Conservation (phyloP, 2,329 filamentous ascomycete genomes). For the Penicillium sp. region DNA sequence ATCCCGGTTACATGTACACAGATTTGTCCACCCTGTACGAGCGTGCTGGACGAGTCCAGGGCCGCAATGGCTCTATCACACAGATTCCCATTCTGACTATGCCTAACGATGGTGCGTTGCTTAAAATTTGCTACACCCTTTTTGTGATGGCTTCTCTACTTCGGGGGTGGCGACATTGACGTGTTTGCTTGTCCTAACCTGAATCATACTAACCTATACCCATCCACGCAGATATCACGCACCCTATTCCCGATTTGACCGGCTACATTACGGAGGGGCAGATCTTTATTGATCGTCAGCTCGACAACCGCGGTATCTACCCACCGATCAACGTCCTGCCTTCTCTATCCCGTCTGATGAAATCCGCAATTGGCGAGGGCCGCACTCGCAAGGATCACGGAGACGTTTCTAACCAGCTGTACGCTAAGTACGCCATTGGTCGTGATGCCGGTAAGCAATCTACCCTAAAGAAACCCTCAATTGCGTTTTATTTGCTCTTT, state of each 20-base stretch:
- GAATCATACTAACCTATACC: too few species aligned
- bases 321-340: constrained; percentile 98
- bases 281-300: constrained; percentile 91
- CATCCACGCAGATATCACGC: constrained; percentile 54
- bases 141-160: too few species aligned
- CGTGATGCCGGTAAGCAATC: constrained; percentile 69
- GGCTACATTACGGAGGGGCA: constrained; percentile 99
- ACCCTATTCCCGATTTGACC: constrained; percentile 97
- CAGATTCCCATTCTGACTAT: constrained; percentile 99
- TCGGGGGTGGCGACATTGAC: too few species aligned
- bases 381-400: constrained; percentile 96
- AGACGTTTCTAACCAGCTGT: constrained; percentile 98
- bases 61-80: constrained; percentile 96
- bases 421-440: constrained; percentile 99
- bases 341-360: constrained; percentile 98
- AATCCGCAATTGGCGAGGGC: constrained; percentile 96
- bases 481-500: neutral
- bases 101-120: constrained; percentile 81
- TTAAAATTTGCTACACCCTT: too few species aligned
- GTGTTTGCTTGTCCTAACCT: too few species aligned
- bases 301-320: constrained; percentile 96
- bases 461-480: neutral
- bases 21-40: constrained; percentile 99
- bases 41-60: constrained; percentile 93
- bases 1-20: constrained; percentile 99